Evolutionary conservation across 2,329 filamentous ascomycete species (phyloP), one percentile per base, ranked within the genome.

Genomic region (Apiospora arundinis): DNA sequence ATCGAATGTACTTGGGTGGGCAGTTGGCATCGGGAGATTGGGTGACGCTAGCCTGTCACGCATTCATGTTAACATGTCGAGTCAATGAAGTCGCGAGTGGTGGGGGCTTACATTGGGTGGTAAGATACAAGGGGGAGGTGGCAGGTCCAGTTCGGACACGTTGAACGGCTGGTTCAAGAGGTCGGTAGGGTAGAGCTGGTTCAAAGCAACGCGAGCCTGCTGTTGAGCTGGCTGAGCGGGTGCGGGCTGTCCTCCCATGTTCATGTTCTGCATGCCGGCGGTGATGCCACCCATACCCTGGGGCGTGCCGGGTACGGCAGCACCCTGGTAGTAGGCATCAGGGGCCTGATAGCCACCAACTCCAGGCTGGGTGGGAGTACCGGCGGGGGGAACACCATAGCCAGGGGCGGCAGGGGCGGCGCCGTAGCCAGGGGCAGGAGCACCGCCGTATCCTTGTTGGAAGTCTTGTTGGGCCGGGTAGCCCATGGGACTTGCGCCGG

Each of bases 161-260:
- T 97, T 95, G 85, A 99, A 97, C 37, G 95, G 95, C 83, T 97
- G 94, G 77, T 92, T 94, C 78, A 97, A 88, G 73, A 99, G 88
- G 80, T 99, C 96, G 60, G 95, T 95, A 23, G 95, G 93, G 81
- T 96, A 95, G 72, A 98, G 90, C 83, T 95, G 94, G 83, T 98
- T 98, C 76, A 97, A 85, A 76, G 84, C 86, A 76, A 84, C 86
- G 76, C 86, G 84, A 68, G 85, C 82, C 42, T 67, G 65, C 42
- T 44, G 65, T 42, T 67, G 65, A 73, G 85, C 86, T 68, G 86
- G 85, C 74, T 88, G 86, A 4, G 45, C 46, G 74, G 86, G 86
- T 74, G 87, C 81, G 67, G 76, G 79, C 74, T 88, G 89, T 16
- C 86, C 83, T 74, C 91, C 92, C 87, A 98, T 89, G 70, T 92